Base-by-base conservation (phyloP, 352 stramenopile species). In the Phytophthora gonapodyides region DNA sequence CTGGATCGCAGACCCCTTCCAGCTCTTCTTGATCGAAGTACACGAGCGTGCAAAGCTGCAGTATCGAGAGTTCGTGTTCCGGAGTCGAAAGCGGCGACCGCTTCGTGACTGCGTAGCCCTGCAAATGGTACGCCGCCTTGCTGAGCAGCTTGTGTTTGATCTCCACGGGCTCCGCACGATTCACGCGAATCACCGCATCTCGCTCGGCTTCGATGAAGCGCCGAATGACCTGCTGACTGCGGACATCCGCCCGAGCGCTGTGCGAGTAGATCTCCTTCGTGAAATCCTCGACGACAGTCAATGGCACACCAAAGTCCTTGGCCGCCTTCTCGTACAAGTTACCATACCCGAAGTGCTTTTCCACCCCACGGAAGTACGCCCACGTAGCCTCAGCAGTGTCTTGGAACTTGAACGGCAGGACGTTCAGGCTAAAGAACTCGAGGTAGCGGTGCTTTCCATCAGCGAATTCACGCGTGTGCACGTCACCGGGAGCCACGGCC, bases 371-470 rank as follows among this genome's bases (percentile, higher is more conserved):
- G 44, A 75, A 75, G 45, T 80, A 59, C 11, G 61, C n/a, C 71
- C 71, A 77, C 5, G 71, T 68, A 9, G 57, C 64, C 1, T 70
- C 46, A 2, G 33, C 58, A 1, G 68, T 68, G 6, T 55, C 46
- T 10, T 57, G 43, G 24, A 72, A 36, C 10, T 64, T 64, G 24
- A 80, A 80, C 27, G 68, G 68, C 35, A 80, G 43, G 27, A 75
- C n/a, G 11, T 71, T 76, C 40, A 51, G 57, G 12, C 47, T 63
- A 24, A 67, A 65, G 41, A 76, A 62, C 21, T 80, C 60, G 1
- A 76, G 37, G 13, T 51, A 63, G 6, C 64, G 38, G 21, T 61
- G 55, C 7, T 63, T 64, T 0, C 59, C 57, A 7, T 49, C 37
- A 3, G 19, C 36, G 7, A 52, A 43, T 46, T 71, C 62, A 0